Conservation (phyloP, 2,329 filamentous ascomycete genomes). For the Pseudocercospora ulei region DNA sequence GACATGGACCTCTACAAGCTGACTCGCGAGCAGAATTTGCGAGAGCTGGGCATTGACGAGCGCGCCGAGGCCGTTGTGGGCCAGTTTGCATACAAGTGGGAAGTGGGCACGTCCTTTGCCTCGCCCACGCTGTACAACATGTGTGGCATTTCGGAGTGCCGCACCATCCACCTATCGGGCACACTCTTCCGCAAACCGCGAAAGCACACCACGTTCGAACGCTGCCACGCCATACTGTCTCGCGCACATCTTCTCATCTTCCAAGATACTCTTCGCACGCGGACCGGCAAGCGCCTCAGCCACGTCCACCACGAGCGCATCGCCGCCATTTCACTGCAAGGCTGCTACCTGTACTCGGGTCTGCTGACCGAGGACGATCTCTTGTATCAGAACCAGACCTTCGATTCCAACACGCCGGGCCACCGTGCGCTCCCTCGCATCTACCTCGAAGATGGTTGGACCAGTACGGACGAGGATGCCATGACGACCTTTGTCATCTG, state of each 20-base stretch:
- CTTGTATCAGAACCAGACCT: conserved; percentile 55
- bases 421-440: conserved; percentile 51
- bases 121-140: conserved; percentile 57
- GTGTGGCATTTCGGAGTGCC: conserved; percentile 55
- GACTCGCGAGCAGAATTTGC: conserved; percentile 50
- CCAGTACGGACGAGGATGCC: conserved; percentile 54
- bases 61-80: conserved; percentile 56
- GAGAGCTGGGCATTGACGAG: conserved; percentile 54
- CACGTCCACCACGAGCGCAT: conserved; percentile 56
- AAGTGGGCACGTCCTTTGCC: conserved; percentile 55
- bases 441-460: conserved; percentile 53
- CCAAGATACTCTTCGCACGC: conserved; percentile 48
- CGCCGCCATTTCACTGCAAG: conserved; percentile 49
- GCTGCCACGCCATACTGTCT: conserved; percentile 52
- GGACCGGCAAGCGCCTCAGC: conserved; percentile 47
- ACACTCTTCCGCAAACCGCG: conserved; percentile 55
- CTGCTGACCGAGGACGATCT: conserved; percentile 54
- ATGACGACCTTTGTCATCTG: conserved; percentile 59
- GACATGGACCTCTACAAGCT: conserved; percentile 51
- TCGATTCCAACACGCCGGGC: conserved; percentile 53
- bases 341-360: conserved; percentile 58
- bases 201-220: conserved; percentile 52
- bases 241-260: conserved; percentile 55
- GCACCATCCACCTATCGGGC: conserved; percentile 53
- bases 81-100: conserved; percentile 59